Evolutionary conservation across 441 rosid species (phyloP).

Genomic region (Macaranga tanarius): DNA sequence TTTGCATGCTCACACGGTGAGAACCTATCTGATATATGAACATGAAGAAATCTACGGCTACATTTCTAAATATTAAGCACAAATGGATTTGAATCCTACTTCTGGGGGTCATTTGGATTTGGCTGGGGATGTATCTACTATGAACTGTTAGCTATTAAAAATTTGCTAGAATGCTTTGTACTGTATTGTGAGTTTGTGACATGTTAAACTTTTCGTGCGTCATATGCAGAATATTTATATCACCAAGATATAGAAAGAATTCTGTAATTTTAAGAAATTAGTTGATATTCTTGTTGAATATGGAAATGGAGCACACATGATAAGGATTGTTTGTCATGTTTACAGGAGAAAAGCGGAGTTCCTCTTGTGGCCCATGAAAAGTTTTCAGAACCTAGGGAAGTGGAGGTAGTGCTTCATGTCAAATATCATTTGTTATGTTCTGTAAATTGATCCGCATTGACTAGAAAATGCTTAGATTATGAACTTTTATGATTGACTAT

Average conservation of each 20-base stretch:
- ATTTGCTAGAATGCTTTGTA: not conserved
- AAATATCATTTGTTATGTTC: not conserved
- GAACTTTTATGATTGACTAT: not conserved
- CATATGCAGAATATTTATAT: not conserved
- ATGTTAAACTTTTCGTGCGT: not conserved
- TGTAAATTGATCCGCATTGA: not conserved
- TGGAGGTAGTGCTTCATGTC: slow-evolving; percentile 47
- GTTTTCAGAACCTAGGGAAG: slow-evolving; percentile 66
- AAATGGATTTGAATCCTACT: slow-evolving; percentile 2
- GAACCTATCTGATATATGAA: slow-evolving; percentile 6
- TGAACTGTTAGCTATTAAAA: not conserved
- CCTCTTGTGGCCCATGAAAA: slow-evolving; percentile 69
- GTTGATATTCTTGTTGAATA: not conserved
- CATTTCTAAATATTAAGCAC: not conserved
- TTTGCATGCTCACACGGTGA: slow-evolving; percentile 62
- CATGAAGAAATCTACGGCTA: not conserved
- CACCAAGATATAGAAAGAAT: not conserved
- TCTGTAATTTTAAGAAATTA: not conserved
- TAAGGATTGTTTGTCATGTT: not conserved
- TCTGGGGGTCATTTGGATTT: not conserved
- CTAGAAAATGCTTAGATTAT: not conserved
- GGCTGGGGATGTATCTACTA: not conserved
- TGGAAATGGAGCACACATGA: not conserved
- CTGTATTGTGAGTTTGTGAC: not conserved
- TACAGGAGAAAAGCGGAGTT: slow-evolving; percentile 65